Evolutionary conservation across 805 yeast species (phyloP).

Genomic region (Teunomyces gatunensis): DNA sequence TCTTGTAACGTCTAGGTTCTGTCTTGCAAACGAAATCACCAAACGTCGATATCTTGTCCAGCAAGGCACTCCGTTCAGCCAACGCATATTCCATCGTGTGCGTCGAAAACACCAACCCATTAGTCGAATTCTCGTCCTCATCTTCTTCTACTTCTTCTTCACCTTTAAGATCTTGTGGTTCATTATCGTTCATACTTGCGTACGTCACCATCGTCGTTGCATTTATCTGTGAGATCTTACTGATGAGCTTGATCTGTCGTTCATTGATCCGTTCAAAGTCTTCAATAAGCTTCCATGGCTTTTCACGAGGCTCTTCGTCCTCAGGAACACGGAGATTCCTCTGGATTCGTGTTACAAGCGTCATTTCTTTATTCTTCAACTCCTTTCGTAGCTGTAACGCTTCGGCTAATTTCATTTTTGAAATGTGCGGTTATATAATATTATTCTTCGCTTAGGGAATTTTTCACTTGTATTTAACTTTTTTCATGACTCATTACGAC

Average conservation of each 20-base stretch:
- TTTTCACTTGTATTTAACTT: no score
- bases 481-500: no score
- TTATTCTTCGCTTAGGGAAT: neutral
- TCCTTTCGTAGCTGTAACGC: neutral
- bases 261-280: neutral
- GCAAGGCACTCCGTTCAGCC: neutral
- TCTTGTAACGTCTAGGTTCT: neutral
- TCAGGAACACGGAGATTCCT: neutral
- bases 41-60: neutral
- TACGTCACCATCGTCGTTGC: neutral
- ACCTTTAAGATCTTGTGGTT: no score
- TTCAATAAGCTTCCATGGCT: neutral
- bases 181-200: neutral
- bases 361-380: neutral
- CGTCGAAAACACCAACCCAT: neutral
- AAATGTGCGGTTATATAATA: neutral
- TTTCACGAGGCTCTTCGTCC: neutral
- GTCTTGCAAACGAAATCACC: neutral
- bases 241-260: neutral
- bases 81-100: neutral
- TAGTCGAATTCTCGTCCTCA: no score
- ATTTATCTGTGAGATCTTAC: neutral
- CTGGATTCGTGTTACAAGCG: neutral
- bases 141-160: no score
- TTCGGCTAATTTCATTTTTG: neutral